These are phyloP conservation scores for Pseudogymnoascus sp. DNA, from an alignment of 2,329 filamentous ascomycete species.

Conservation along the genomic window DNA sequence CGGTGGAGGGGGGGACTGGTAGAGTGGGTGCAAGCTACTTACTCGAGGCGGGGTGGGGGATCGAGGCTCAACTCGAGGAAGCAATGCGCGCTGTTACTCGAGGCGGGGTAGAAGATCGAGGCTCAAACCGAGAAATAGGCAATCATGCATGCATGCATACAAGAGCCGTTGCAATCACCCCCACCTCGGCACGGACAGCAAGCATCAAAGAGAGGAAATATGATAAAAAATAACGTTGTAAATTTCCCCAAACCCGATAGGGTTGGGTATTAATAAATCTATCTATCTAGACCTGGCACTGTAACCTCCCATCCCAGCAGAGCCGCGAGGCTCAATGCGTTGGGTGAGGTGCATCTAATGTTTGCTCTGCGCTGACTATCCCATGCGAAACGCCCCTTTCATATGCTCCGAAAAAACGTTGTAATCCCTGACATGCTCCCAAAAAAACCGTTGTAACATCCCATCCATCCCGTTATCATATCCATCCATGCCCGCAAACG, in stretches of 20 bases:
- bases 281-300: neutral
- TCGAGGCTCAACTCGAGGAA: neutral
- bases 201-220: neutral
- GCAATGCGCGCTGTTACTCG: too few species aligned
- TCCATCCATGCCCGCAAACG: neutral
- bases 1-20: neutral
- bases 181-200: neutral
- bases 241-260: neutral
- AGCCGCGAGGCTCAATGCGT: conserved; percentile 3
- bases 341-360: neutral
- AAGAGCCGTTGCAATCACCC: neutral
- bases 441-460: neutral
- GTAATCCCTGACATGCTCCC: neutral
- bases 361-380: neutral
- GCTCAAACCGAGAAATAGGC: too few species aligned
- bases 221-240: neutral
- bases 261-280: neutral
- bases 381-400: neutral
- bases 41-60: too few species aligned
- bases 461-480: neutral
- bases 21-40: too few species aligned
- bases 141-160: too few species aligned
- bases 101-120: too few species aligned
- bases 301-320: neutral
- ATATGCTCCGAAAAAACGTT: neutral